phyloP scores from a whole-genome alignment of 257 asterid genomes.

The Petunia axillaris region DNA sequence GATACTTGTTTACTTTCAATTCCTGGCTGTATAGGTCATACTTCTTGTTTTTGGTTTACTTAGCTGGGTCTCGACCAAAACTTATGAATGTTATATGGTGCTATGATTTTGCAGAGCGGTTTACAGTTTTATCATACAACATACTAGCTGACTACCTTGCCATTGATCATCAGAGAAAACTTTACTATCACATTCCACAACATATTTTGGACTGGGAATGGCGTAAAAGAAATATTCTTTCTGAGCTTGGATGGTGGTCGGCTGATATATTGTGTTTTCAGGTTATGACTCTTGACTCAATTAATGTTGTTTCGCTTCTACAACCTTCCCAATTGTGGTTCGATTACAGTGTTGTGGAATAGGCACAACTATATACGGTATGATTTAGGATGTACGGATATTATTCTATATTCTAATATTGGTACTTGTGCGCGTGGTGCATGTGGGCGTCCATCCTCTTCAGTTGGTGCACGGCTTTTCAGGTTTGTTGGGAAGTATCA shows the following conservation, averaged over 20 bases:
- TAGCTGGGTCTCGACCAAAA: neutral
- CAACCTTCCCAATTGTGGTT: neutral
- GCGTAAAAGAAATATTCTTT: constrained; percentile 75
- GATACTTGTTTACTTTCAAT: neutral
- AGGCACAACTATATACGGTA: neutral
- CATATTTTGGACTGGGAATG: constrained; percentile 85
- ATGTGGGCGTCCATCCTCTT: neutral
- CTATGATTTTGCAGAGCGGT: constrained; percentile 59
- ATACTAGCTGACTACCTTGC: constrained; percentile 90
- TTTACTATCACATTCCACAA: constrained; percentile 79
- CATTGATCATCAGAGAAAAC: constrained; percentile 62
- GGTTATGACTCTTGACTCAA: constrained; percentile 47
- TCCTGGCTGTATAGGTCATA: neutral
- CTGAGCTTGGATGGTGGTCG: constrained; percentile 99
- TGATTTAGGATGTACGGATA: constrained; percentile 3
- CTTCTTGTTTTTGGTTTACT: constrained; percentile 6
- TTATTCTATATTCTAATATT: neutral
- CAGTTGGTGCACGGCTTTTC: neutral
- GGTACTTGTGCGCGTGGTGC: neutral
- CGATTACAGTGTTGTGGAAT: neutral
- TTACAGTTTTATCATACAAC: constrained; percentile 86
- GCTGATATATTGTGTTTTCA: constrained; percentile 93
- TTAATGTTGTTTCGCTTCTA: constrained; percentile 18
- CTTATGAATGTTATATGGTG: constrained; percentile 10
- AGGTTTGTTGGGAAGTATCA: neutral